Percentiles rank a stretch among this genome's conserved stretches.
phyloP scores from a whole-genome alignment of 2,329 filamentous ascomycete species.

The Sporothrix curviconia region DNA sequence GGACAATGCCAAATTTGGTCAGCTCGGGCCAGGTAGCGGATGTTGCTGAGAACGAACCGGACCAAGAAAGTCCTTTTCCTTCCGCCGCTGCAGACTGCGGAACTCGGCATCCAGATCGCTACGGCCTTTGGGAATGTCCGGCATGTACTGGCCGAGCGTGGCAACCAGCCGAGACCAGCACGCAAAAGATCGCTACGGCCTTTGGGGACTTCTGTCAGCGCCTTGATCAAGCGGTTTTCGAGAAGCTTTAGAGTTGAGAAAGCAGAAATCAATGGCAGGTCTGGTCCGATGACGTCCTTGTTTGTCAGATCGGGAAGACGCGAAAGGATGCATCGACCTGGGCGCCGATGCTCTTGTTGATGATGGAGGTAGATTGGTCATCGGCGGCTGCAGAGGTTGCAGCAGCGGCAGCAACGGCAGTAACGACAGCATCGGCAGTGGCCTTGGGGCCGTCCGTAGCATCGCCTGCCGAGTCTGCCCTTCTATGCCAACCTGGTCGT shows the following conservation, averaged over 20 bases:
- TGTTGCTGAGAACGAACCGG: conserved; percentile 89
- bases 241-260: conserved; percentile 95
- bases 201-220: conserved; percentile 89
- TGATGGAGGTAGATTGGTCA: conserved; percentile 87
- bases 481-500: conserved; percentile 80
- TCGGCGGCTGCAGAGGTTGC: conserved; percentile 45
- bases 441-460: conserved; percentile 38
- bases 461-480: conserved; percentile 42
- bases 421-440: conserved; percentile 36
- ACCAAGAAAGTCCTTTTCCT: conserved; percentile 94
- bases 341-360: conserved; percentile 94
- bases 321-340: conserved; percentile 85
- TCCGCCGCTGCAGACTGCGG: conserved; percentile 88
- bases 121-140: conserved; percentile 88
- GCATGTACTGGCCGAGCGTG: conserved; percentile 87
- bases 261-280: conserved; percentile 95
- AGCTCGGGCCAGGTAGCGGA: conserved; percentile 96
- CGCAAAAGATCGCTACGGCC: conserved; percentile 81
- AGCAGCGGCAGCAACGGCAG: too few relatives aligned
- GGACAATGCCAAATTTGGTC: conserved; percentile 96
- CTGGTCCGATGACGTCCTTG: conserved; percentile 87
- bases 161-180: conserved; percentile 89
- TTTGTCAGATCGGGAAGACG: conserved; percentile 85
- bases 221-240: conserved; percentile 89
- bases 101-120: conserved; percentile 94